phyloP scores from a whole-genome alignment of 192 early-diverging fungal species.

The Linnemannia hyalina region DNA sequence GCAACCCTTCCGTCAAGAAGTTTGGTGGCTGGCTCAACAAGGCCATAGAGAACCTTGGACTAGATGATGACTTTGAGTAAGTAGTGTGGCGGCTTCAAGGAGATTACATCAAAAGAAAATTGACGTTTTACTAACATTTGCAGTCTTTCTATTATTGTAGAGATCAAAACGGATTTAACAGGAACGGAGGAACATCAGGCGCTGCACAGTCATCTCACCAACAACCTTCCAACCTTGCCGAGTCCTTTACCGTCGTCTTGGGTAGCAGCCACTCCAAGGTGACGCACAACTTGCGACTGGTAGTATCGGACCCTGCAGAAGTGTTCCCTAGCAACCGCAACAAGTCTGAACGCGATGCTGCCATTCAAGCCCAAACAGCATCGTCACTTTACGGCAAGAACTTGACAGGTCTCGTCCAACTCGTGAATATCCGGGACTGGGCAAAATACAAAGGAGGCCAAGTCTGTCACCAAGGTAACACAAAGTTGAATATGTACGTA shows the following conservation, averaged over 20 bases:
- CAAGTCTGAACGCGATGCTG: slow-evolving; percentile 65
- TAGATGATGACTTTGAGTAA: slow-evolving; percentile 66
- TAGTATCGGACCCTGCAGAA: slow-evolving; percentile 60
- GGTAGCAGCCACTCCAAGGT: slow-evolving; percentile 81
- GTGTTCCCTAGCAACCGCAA: slow-evolving; percentile 42
- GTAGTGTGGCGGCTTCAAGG: not conserved
- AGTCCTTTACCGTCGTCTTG: slow-evolving; percentile 78
- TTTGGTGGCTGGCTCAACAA: slow-evolving; percentile 71
- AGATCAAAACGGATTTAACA: not conserved
- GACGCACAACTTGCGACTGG: slow-evolving; percentile 76
- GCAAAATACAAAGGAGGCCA: slow-evolving; percentile 66
- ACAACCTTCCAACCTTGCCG: slow-evolving; percentile 65
- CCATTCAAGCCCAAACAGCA: slow-evolving; percentile 76
- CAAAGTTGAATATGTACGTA: not conserved
- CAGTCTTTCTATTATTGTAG: not conserved
- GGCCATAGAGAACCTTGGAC: slow-evolving; percentile 73
- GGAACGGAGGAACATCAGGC: not conserved
- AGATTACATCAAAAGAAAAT: not conserved
- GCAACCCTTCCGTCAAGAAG: slow-evolving; percentile 62
- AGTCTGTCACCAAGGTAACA: slow-evolving; percentile 67
- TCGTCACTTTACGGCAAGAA: slow-evolving; percentile 73
- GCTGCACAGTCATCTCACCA: not conserved
- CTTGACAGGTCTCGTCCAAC: slow-evolving; percentile 68
- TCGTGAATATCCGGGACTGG: slow-evolving; percentile 65
- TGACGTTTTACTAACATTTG: not conserved